These are phyloP conservation scores for Ilyonectria robusta DNA, from an alignment of 2,329 filamentous ascomycete species.

Conservation along the genomic window DNA sequence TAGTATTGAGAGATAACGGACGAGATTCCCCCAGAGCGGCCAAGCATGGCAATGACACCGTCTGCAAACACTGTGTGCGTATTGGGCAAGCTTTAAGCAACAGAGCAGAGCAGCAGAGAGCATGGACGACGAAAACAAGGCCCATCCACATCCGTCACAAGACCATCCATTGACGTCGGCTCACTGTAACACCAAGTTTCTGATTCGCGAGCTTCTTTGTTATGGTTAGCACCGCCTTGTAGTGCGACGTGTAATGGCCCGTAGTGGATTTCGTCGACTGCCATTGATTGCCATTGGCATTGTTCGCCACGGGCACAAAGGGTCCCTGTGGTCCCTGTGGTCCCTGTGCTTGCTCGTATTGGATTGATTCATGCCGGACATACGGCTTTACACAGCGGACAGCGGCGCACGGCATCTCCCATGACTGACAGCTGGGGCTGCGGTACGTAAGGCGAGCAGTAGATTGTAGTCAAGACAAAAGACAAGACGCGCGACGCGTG, in stretches of 20 bases:
- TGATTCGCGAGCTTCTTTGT: slow-evolving; percentile 20
- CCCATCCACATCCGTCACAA: slow-evolving; percentile 42
- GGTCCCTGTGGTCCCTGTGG: not conserved
- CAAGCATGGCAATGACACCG: slow-evolving; percentile 34
- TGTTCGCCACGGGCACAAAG: not conserved
- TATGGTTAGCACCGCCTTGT: slow-evolving; percentile 23
- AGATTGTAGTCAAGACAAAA: slow-evolving; percentile 12
- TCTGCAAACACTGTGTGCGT: slow-evolving; percentile 39
- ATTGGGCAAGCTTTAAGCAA: slow-evolving; percentile 27
- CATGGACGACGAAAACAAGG: slow-evolving; percentile 26
- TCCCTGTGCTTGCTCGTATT: not conserved
- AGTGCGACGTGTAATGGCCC: not conserved
- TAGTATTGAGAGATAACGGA: slow-evolving; percentile 11
- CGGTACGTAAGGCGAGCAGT: slow-evolving; percentile 2
- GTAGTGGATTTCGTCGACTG: slow-evolving; percentile 4
- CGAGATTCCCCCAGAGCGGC: not conserved
- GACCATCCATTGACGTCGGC: slow-evolving; percentile 26
- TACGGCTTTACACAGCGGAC: slow-evolving; percentile 5
- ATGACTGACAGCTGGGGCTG: not conserved
- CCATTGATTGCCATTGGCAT: not conserved
- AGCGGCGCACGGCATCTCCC: not conserved
- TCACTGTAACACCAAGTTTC: slow-evolving; percentile 16
- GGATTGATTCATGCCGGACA: not conserved
- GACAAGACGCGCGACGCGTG: slow-evolving; percentile 34
- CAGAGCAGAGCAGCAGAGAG: slow-evolving; percentile 21